Percentiles rank a stretch among this genome's conserved stretches.
Evolutionary conservation across 352 stramenopile genomes (phyloP).

Genomic region (Aphanomyces stellatus): DNA sequence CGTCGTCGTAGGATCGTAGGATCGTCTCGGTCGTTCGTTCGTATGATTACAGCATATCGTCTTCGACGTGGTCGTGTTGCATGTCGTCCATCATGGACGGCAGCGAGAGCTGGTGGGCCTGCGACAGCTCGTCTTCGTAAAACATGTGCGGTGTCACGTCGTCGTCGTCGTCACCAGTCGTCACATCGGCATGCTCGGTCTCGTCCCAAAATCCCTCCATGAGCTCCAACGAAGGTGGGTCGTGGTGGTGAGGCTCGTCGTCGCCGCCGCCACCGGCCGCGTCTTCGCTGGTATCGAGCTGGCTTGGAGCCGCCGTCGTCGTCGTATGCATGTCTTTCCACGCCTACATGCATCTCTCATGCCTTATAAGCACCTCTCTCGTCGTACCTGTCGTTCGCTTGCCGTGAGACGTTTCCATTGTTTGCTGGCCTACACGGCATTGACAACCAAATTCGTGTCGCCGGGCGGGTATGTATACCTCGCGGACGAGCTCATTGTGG

Average conservation of each 20-base stretch:
- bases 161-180: neutral
- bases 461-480: neutral
- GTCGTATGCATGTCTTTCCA: constrained; percentile 7
- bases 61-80: neutral
- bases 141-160: neutral
- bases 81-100: neutral
- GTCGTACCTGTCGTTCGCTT: neutral
- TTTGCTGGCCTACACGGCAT: neutral
- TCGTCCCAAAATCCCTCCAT: constrained; percentile 14
- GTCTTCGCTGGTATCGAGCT: no score
- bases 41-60: neutral
- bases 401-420: neutral
- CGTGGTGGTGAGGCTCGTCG: neutral
- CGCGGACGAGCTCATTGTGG: constrained; percentile 9
- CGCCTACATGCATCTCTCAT: neutral
- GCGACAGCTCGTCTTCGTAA: constrained; percentile 1
- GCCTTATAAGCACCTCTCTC: neutral
- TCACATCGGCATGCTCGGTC: no score
- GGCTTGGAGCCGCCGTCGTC: no score
- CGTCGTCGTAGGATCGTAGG: constrained; percentile 22
- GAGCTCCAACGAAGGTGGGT: neutral
- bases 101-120: neutral
- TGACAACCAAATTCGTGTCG: neutral
- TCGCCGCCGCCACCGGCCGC: neutral
- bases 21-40: no score